A percentile compares a stretch with the other conserved stretches of the same genome.
Conservation (phyloP, 768 basidiomycete genomes). For the Myochromella boudieri region DNA sequence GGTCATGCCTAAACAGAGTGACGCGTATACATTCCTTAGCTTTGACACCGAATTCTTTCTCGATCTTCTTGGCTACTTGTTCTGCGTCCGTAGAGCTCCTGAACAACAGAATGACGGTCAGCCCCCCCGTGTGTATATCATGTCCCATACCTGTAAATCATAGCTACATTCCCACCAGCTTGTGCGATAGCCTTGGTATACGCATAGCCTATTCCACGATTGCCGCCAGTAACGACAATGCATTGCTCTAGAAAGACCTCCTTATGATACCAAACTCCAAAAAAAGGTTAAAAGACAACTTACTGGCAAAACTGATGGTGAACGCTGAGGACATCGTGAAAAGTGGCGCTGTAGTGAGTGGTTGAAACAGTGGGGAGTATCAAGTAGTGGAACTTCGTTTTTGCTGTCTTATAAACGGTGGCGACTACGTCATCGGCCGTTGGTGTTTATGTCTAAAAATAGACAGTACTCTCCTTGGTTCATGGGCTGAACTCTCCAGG, state of each 20-base stretch:
- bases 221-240: slow-evolving; percentile 62
- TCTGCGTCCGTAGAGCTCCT: slow-evolving; percentile 50
- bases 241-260: slow-evolving; percentile 34
- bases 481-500: no score
- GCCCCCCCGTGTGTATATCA: slow-evolving; percentile 50
- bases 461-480: no score
- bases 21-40: slow-evolving; percentile 34
- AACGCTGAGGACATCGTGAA: slow-evolving; percentile 16
- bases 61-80: slow-evolving; percentile 45
- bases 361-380: no score
- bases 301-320: slow-evolving; percentile 28
- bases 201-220: slow-evolving; percentile 59
- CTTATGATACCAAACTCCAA: background rate
- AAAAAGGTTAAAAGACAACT: background rate
- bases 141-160: slow-evolving; percentile 60
- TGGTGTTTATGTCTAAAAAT: no score
- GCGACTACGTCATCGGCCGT: no score
- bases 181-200: slow-evolving; percentile 51
- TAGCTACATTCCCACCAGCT: slow-evolving; percentile 58
- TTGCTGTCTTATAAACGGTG: no score
- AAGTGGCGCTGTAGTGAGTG: no score
- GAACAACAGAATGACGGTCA: background rate
- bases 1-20: background rate
- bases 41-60: slow-evolving; percentile 42
- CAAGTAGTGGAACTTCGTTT: no score